Conservation (phyloP, 1,284 basidiomycete species). For the Marasmius oreades region DNA sequence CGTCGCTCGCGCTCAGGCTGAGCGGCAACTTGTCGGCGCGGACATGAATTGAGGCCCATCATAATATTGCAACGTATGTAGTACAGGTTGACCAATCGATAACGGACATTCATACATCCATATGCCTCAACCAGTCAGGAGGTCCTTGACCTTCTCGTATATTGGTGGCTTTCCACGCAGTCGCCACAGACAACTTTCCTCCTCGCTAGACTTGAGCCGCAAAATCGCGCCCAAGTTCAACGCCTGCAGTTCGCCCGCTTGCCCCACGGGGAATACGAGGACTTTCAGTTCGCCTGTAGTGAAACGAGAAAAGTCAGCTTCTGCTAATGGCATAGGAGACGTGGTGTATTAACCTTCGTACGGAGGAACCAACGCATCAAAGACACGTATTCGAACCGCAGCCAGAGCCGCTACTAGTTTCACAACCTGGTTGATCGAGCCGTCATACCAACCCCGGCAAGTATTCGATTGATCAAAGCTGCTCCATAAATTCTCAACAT, state of each 20-base stretch:
- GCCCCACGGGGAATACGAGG: conserved; percentile 28
- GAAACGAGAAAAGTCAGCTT: conserved; percentile 7
- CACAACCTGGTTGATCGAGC: conserved; percentile 47
- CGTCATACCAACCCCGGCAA: conserved; percentile 65
- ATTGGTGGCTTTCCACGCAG: conserved; percentile 50
- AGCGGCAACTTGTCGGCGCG: no score
- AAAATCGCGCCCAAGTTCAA: conserved; percentile 39
- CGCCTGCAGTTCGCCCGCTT: conserved; percentile 18
- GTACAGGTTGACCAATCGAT: conserved; percentile 1
- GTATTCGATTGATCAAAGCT: conserved; percentile 38
- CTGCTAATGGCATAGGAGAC: conserved; percentile 9
- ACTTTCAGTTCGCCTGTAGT: conserved; percentile 63
- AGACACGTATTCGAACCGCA: conserved; percentile 37
- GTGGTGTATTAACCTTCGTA: conserved; percentile 46
- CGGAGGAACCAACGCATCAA: conserved; percentile 49
- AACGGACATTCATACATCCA: not conserved
- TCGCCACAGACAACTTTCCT: conserved; percentile 72
- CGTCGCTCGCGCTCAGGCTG: not conserved
- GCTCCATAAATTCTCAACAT: conserved; percentile 58
- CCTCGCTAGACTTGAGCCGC: conserved; percentile 59
- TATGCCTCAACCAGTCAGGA: conserved; percentile 27
- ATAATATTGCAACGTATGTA: no score
- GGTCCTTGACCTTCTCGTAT: conserved; percentile 34
- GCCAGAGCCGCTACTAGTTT: conserved; percentile 42
- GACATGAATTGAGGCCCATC: no score